Conservation (phyloP, 768 basidiomycete species). For the Asterophora parasitica region DNA sequence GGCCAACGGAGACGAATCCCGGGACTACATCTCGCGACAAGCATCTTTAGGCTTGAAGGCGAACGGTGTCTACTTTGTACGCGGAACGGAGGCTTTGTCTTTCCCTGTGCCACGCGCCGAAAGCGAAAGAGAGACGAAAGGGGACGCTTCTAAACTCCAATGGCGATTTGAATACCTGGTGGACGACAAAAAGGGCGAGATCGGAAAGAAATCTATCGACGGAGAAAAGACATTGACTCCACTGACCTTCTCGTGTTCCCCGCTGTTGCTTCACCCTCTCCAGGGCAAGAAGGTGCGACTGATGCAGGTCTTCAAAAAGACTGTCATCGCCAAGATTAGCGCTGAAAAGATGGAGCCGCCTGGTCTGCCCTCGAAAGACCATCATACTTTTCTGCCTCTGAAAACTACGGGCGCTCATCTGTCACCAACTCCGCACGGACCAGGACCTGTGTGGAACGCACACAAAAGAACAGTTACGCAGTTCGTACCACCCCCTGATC, state of each 20-base stretch:
- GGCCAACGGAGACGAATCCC: conserved; percentile 58
- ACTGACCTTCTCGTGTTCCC: conserved; percentile 71
- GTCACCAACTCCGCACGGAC: neutral
- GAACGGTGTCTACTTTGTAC: conserved; percentile 73
- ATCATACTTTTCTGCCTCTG: neutral
- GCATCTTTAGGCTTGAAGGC: conserved; percentile 63
- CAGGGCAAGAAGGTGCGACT: conserved; percentile 66
- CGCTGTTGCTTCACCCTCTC: conserved; percentile 53
- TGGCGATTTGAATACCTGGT: conserved; percentile 85
- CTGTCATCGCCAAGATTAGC: conserved; percentile 56
- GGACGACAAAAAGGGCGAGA: conserved; percentile 47
- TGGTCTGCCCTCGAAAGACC: conserved; percentile 4
- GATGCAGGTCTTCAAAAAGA: conserved; percentile 71
- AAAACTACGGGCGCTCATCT: neutral
- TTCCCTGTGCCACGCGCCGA: conserved; percentile 10
- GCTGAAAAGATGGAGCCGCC: conserved; percentile 58
- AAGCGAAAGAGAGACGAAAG: conserved; percentile 13
- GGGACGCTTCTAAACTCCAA: conserved; percentile 34
- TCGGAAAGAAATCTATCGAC: conserved; percentile 41
- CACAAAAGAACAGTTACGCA: conserved; percentile 28
- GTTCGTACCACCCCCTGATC: conserved; percentile 8
- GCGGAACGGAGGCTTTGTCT: conserved; percentile 52
- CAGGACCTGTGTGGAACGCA: conserved; percentile 15
- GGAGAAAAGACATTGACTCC: conserved; percentile 76
- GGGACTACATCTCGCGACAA: conserved; percentile 74